Conservation (phyloP, 2,329 filamentous ascomycete genomes). For the Talaromyces sp. region DNA sequence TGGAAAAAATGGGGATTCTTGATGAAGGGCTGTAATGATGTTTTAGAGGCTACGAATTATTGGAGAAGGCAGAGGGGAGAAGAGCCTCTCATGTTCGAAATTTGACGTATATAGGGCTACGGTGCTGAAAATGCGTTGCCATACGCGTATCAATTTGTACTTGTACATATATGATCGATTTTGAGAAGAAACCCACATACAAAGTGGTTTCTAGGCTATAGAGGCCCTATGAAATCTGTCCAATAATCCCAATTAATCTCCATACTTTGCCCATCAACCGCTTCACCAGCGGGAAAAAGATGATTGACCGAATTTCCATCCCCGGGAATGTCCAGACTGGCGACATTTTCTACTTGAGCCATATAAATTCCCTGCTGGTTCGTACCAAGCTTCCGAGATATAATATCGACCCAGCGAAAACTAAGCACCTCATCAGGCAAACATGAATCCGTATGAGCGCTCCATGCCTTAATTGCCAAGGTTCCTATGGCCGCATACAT, state of each 20-base stretch:
- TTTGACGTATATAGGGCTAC: neutral
- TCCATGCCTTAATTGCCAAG: neutral
- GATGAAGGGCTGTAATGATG: constrained; percentile 13
- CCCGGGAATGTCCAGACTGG: neutral
- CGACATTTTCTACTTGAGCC: neutral
- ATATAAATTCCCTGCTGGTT: neutral
- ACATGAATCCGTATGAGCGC: neutral
- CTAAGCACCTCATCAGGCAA: neutral
- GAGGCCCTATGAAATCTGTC: neutral
- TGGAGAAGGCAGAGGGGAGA: constrained; percentile 10
- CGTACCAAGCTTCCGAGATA: neutral
- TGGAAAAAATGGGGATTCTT: constrained; percentile 9
- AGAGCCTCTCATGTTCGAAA: neutral
- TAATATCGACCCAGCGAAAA: neutral
- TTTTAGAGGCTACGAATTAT: constrained; percentile 9
- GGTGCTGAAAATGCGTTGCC: no score
- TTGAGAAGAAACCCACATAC: neutral
- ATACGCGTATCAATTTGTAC: neutral
- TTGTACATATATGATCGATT: neutral
- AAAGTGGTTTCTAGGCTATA: neutral
- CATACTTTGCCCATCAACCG: neutral
- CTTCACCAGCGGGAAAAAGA: neutral
- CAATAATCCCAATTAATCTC: neutral
- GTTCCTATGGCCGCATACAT: neutral
- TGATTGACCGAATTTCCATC: no score